Percentiles rank a stretch among this genome's conserved stretches.
Evolutionary conservation across 805 yeast genomes (phyloP).

Genomic region (Ascoidea rubescens): DNA sequence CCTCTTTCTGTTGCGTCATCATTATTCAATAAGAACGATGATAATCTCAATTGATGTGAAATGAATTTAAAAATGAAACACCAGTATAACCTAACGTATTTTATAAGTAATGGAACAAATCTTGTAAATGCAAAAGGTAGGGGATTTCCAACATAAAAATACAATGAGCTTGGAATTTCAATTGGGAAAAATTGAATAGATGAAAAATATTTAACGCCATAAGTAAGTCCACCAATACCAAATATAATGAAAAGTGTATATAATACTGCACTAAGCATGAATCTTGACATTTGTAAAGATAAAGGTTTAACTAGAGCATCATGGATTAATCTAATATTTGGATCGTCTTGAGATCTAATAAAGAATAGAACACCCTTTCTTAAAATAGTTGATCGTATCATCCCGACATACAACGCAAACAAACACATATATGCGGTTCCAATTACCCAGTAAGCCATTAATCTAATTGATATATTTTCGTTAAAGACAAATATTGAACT

Average conservation of each 20-base stretch:
- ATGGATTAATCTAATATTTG: slow-evolving; percentile 71
- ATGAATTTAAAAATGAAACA: slow-evolving; percentile 36
- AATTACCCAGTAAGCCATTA: slow-evolving; percentile 36
- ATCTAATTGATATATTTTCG: not conserved
- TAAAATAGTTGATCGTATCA: slow-evolving; percentile 58
- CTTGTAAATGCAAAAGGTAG: slow-evolving; percentile 1
- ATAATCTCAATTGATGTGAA: slow-evolving; percentile 47
- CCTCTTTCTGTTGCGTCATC: slow-evolving; percentile 63
- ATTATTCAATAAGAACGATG: slow-evolving; percentile 64
- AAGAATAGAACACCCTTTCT: slow-evolving; percentile 86
- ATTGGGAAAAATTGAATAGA: slow-evolving; percentile 13
- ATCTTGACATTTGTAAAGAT: slow-evolving; percentile 54
- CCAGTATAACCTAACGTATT: slow-evolving; percentile 46
- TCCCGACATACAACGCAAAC: slow-evolving; percentile 76
- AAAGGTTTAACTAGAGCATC: slow-evolving; percentile 78
- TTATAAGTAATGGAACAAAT: slow-evolving; percentile 13
- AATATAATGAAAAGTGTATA: slow-evolving; percentile 59
- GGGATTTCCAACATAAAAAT: slow-evolving; percentile 4
- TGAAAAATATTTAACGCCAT: slow-evolving; percentile 26
- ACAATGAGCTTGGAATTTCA: slow-evolving; percentile 1
- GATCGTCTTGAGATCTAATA: slow-evolving; percentile 90
- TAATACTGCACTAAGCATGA: slow-evolving; percentile 57
- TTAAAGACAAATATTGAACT: not conserved
- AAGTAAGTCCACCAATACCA: slow-evolving; percentile 61
- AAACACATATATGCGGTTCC: slow-evolving; percentile 84